phyloP scores from a whole-genome alignment of 768 basidiomycete species.

The Hygrophorus pudorinus region DNA sequence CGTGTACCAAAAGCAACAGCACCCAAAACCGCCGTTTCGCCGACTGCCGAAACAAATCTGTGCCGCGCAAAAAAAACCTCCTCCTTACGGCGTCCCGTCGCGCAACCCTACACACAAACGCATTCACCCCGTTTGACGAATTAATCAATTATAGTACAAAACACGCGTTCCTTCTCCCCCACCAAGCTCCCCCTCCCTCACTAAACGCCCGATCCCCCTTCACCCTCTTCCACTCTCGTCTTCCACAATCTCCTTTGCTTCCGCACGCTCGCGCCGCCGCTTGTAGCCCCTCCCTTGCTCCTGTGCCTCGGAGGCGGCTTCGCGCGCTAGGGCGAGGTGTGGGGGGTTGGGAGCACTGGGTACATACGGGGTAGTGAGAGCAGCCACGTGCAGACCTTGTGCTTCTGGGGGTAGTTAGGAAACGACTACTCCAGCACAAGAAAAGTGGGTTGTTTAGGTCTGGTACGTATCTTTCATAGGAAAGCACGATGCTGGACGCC shows the following conservation, averaged over 20 bases:
- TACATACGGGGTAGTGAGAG: constrained; percentile 51
- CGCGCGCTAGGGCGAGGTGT: constrained; percentile 57
- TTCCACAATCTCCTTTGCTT: constrained; percentile 61
- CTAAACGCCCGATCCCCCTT: constrained; percentile 63
- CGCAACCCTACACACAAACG: constrained; percentile 43
- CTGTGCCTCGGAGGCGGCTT: constrained; percentile 42
- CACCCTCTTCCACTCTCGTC: constrained; percentile 75
- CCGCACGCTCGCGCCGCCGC: constrained; percentile 58
- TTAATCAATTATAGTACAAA: constrained; percentile 1
- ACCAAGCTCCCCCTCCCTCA: constrained; percentile 73
- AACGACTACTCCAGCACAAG: too few species aligned
- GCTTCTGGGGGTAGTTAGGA: too few species aligned
- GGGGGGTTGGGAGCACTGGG: neutral
- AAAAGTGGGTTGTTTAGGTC: too few species aligned
- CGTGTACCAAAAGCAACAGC: too few species aligned
- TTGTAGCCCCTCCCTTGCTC: constrained; percentile 44
- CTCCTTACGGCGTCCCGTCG: constrained; percentile 62
- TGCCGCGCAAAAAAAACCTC: constrained; percentile 44
- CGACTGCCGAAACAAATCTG: constrained; percentile 92
- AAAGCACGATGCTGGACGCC: too few species aligned
- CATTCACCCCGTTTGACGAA: constrained; percentile 2
- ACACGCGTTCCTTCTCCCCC: constrained; percentile 57
- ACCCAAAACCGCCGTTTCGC: constrained; percentile 85
- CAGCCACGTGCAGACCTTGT: constrained; percentile 33
- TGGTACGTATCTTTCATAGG: too few species aligned